A percentile compares a stretch with the other conserved stretches of the same genome.
phyloP scores from a whole-genome alignment of 306 rosid genomes.

The Cucurbita ficifolia region DNA sequence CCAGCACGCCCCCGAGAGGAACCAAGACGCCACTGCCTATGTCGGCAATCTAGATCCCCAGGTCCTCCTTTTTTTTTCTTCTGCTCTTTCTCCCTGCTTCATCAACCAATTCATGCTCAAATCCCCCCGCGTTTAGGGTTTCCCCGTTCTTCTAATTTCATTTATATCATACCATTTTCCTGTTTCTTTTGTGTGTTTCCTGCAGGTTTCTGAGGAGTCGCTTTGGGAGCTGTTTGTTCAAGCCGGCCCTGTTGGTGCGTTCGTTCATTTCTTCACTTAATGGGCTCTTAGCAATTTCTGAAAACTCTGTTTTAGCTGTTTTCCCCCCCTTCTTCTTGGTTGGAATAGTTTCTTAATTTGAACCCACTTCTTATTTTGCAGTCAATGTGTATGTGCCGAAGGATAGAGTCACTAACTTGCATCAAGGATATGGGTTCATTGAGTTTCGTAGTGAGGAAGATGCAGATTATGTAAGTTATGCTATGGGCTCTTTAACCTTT shows the following conservation, averaged over 20 bases:
- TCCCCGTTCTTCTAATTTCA: not conserved
- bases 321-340: not conserved
- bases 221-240: slow-evolving; percentile 55
- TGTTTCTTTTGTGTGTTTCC: not conserved
- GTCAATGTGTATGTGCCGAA: slow-evolving; percentile 95
- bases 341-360: not conserved
- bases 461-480: slow-evolving; percentile 66
- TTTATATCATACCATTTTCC: not conserved
- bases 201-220: slow-evolving; percentile 37
- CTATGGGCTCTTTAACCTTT: not conserved
- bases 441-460: slow-evolving; percentile 95
- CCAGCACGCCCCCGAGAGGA: slow-evolving; percentile 84
- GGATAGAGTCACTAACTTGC: slow-evolving; percentile 87
- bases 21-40: slow-evolving; percentile 97
- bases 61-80: slow-evolving; percentile 10
- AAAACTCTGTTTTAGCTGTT: not conserved
- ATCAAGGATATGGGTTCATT: slow-evolving; percentile 94
- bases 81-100: not conserved
- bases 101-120: not conserved
- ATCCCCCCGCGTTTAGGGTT: not conserved
- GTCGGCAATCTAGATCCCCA: slow-evolving; percentile 98
- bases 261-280: not conserved
- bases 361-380: slow-evolving; percentile 18
- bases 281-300: not conserved
- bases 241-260: slow-evolving; percentile 51